These are phyloP conservation scores for Sphaerulina vaccinii DNA, from an alignment of 2,329 filamentous ascomycete species.

Conservation along the genomic window DNA sequence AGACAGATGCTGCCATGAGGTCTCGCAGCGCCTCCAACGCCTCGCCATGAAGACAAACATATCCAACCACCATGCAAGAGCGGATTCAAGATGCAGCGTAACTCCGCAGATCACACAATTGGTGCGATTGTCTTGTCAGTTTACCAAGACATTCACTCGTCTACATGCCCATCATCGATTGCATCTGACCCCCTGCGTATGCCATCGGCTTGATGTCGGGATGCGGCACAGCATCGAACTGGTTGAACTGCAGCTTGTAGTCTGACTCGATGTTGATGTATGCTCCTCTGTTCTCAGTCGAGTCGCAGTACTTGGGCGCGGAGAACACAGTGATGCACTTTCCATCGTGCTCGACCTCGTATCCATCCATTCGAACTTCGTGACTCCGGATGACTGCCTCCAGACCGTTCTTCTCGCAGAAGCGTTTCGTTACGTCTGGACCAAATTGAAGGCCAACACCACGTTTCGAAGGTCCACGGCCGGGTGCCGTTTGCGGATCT, in stretches of 20 bases:
- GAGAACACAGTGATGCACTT: slow-evolving; percentile 98
- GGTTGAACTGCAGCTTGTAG: slow-evolving; percentile 85
- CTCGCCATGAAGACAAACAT: slow-evolving; percentile 3
- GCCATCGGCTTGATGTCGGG: slow-evolving; percentile 94
- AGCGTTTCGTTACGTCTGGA: slow-evolving; percentile 90
- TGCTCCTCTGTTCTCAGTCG: slow-evolving; percentile 95
- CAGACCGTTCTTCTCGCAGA: slow-evolving; percentile 93
- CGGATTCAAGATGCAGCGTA: neutral
- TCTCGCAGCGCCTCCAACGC: slow-evolving; percentile 2
- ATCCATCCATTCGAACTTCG: slow-evolving; percentile 98
- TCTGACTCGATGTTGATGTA: slow-evolving; percentile 96
- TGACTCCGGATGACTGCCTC: slow-evolving; percentile 96
- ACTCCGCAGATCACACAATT: neutral
- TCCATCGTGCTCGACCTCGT: slow-evolving; percentile 94
- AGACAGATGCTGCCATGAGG: neutral
- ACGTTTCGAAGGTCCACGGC: slow-evolving; percentile 90
- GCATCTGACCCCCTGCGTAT: slow-evolving; percentile 80
- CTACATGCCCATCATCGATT: slow-evolving; percentile 61
- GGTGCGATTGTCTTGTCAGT: neutral
- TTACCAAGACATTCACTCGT: neutral
- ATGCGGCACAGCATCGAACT: slow-evolving; percentile 96
- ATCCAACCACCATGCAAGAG: slow-evolving; percentile 3
- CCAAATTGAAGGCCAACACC: slow-evolving; percentile 96
- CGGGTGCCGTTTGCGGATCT: slow-evolving; percentile 81
- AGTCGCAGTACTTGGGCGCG: slow-evolving; percentile 94